Base-by-base conservation (phyloP, 129 eudicot species). In the Tagetes erecta region DNA sequence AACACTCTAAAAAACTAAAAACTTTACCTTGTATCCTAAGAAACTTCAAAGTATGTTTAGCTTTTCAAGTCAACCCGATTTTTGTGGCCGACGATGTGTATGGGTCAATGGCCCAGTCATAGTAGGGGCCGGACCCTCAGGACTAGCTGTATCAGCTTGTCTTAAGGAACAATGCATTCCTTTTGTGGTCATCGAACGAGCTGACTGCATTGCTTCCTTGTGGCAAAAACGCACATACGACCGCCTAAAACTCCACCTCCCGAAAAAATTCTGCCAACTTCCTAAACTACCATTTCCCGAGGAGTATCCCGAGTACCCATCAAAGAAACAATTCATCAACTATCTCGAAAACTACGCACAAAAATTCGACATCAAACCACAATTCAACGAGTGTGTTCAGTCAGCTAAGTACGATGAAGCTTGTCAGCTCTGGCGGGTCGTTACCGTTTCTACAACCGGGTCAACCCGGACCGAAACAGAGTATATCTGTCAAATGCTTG, bases 21-120 rank as follows among this genome's bases (percentile, higher is more conserved):
- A 41, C 10, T 37, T 45, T 34, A 52, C 44, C 77, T 57, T 77
- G 33, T 7, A 46, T 58, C 3, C 70, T 70, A 73, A 44, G 10
- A 53, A 67, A 76, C 13, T 9, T 70, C 67, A 40, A 27, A 80
- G 73, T 76, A 92, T 87, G 96, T 85, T 85, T 77, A 87, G 71
- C 35, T 78, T 83, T 62, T 35, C 84, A 8, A 78, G 68, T 45
- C 82, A 74, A 49, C 64, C 51, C 3, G 73, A 64, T 14, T 72
- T 76, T 14, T 58, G 74, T 13, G 76, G 91, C 37, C 89, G 87
- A 8, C 75, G 97, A 33, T 86, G 90, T 60, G 98, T 94, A n/a
- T 94, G 97, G 97, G 97, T 94, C 3, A 88, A 91, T 71, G 97
- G 97, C 30, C 96, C 97, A 8, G 94, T 89, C 36, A 92, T 92